Percentiles rank a stretch among this genome's conserved stretches.
Evolutionary conservation across 306 rosid genomes (phyloP).

Genomic region (Inga leiocalycina): DNA sequence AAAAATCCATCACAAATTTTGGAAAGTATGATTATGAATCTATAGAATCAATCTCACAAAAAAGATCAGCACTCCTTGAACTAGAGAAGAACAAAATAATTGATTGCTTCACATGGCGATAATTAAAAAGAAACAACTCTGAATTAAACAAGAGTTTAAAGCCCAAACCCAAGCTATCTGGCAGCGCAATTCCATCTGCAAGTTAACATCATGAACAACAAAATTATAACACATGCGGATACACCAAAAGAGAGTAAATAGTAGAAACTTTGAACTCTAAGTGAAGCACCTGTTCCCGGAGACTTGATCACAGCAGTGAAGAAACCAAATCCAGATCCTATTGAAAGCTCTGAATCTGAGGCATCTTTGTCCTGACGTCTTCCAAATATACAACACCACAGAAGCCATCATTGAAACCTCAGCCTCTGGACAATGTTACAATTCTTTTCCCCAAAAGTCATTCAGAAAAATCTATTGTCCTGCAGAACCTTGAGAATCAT

Average conservation of each 20-base stretch:
- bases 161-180: slow-evolving; percentile 66
- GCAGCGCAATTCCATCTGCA: slow-evolving; percentile 80
- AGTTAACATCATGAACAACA: slow-evolving; percentile 34
- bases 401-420: slow-evolving; percentile 51
- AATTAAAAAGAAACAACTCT: slow-evolving; percentile 75
- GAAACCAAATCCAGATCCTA: slow-evolving; percentile 74
- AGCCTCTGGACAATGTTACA: slow-evolving; percentile 50
- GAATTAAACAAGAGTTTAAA: slow-evolving; percentile 63
- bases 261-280: slow-evolving; percentile 7
- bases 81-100: slow-evolving; percentile 58
- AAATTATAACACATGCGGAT: slow-evolving; percentile 21
- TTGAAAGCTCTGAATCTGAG: slow-evolving; percentile 47
- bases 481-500: slow-evolving; percentile 87
- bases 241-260: neutral
- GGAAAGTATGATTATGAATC: slow-evolving; percentile 56
- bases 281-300: slow-evolving; percentile 62
- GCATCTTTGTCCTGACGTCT: slow-evolving; percentile 48
- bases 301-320: slow-evolving; percentile 58
- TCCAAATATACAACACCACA: slow-evolving; percentile 58
- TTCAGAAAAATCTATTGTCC: slow-evolving; percentile 52
- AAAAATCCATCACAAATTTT: slow-evolving; percentile 44
- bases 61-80: slow-evolving; percentile 62
- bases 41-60: slow-evolving; percentile 66
- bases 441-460: slow-evolving; percentile 34
- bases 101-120: slow-evolving; percentile 54